Conservation (phyloP, 2,329 filamentous ascomycete species). For the Aspergillus thermomutatus region DNA sequence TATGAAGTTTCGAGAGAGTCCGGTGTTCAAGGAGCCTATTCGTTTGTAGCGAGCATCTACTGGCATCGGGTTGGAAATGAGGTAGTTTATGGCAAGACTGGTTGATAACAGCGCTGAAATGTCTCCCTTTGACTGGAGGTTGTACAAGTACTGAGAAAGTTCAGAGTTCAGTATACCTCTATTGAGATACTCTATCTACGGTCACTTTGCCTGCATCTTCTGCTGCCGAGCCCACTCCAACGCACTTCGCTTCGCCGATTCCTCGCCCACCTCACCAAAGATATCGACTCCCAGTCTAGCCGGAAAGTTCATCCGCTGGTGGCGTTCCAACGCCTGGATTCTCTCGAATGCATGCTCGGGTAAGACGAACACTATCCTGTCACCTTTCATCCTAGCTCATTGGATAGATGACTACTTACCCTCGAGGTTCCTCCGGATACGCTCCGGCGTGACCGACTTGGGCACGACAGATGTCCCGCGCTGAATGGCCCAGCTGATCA, state of each 20-base stretch:
- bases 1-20: too few species aligned
- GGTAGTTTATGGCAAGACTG: too few species aligned
- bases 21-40: too few species aligned
- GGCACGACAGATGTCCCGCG: slow-evolving; percentile 15
- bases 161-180: too few species aligned
- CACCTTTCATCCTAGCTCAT: neutral
- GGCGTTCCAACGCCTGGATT: slow-evolving; percentile 11
- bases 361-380: slow-evolving; percentile 11
- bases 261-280: slow-evolving; percentile 14
- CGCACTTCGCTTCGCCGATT: slow-evolving; percentile 9
- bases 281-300: slow-evolving; percentile 13
- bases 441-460: slow-evolving; percentile 12
- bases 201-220: neutral
- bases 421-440: slow-evolving; percentile 14
- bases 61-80: too few species aligned
- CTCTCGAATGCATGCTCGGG: slow-evolving; percentile 10
- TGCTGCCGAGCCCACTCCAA: slow-evolving; percentile 14
- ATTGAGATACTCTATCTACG: neutral
- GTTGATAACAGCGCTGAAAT: too few species aligned
- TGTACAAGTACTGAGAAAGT: too few species aligned
- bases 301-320: slow-evolving; percentile 15
- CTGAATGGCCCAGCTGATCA: slow-evolving; percentile 15
- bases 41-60: too few species aligned
- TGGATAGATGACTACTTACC: slow-evolving; percentile 1
- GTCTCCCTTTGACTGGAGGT: too few species aligned